These are phyloP conservation scores for Cyanodermella asteris DNA, from an alignment of 2,329 filamentous ascomycete genomes.

Conservation along the genomic window DNA sequence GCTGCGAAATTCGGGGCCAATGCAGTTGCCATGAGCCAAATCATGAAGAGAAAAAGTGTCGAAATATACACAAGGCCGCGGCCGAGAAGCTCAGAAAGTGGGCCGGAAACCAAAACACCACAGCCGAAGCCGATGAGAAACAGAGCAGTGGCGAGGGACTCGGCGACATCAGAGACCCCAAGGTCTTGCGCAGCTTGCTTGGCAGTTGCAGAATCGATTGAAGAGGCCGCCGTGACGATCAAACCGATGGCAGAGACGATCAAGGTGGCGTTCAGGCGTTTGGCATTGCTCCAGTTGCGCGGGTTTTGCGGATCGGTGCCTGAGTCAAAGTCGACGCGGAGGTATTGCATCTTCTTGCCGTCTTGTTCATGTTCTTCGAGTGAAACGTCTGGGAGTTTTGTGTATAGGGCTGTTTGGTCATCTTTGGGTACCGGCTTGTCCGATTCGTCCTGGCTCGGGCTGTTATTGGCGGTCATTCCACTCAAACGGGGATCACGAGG, in stretches of 20 bases:
- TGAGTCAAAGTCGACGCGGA: too few species aligned
- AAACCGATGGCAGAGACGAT: conserved; percentile 22
- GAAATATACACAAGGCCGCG: conserved; percentile 27
- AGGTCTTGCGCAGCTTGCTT: conserved; percentile 19
- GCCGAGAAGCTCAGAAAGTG: conserved; percentile 26
- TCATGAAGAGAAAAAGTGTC: conserved; percentile 24
- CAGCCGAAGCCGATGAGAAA: conserved; percentile 27
- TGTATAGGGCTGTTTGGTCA: too few species aligned
- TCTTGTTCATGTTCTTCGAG: too few species aligned
- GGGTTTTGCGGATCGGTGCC: too few species aligned
- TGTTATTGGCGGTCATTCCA: too few species aligned
- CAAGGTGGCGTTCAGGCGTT: conserved; percentile 15
- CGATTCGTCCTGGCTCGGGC: too few species aligned
- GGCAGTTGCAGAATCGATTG: conserved; percentile 27
- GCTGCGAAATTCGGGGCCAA: conserved; percentile 24
- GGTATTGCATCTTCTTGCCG: too few species aligned
- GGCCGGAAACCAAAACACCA: conserved; percentile 26
- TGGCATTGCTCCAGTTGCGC: conserved; percentile 20
- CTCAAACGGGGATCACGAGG: too few species aligned
- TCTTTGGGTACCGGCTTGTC: too few species aligned
- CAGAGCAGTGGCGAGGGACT: conserved; percentile 23
- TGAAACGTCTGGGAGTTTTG: too few species aligned
- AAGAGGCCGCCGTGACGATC: conserved; percentile 25
- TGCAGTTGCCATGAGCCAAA: conserved; percentile 27
- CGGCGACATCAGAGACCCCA: conserved; percentile 21